phyloP scores from a whole-genome alignment of 2,329 filamentous ascomycete species.

The Thielaviopsis populi region DNA sequence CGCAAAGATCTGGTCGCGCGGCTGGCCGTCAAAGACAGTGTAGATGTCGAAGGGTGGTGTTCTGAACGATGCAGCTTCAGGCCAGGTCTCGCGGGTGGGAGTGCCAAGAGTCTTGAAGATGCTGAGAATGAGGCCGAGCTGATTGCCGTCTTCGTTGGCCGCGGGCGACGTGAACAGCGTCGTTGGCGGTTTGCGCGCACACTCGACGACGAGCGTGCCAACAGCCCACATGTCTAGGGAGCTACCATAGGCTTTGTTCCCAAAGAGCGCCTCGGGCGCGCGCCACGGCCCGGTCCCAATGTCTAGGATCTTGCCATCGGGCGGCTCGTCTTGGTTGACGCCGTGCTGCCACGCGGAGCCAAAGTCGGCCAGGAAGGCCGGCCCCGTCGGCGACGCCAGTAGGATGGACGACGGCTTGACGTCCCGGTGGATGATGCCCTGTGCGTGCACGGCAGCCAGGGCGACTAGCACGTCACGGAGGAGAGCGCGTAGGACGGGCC shows the following conservation, averaged over 20 bases:
- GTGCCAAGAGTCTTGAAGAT: conserved; percentile 89
- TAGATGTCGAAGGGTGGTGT: conserved; percentile 87
- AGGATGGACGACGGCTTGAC: conserved; percentile 86
- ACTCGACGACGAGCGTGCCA: conserved; percentile 74
- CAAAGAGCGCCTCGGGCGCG: conserved; percentile 80
- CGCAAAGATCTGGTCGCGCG: conserved; percentile 58
- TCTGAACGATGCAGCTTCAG: conserved; percentile 52
- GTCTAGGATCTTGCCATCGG: conserved; percentile 66
- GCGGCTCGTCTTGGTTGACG: conserved; percentile 46
- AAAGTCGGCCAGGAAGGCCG: conserved; percentile 77
- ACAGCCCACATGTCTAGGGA: conserved; percentile 80
- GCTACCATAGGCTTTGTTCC: conserved; percentile 54
- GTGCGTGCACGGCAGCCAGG: conserved; percentile 53
- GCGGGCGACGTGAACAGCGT: conserved; percentile 69
- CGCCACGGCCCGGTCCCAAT: conserved; percentile 88
- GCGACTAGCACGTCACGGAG: conserved; percentile 56
- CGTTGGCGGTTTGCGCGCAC: conserved; percentile 35
- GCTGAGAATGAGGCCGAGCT: conserved; percentile 77
- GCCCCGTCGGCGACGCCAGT: conserved; percentile 49
- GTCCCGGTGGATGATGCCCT: conserved; percentile 79
- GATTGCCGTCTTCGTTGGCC: conserved; percentile 66
- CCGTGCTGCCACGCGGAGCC: conserved; percentile 59
- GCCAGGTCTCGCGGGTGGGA: conserved; percentile 67
- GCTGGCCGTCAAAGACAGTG: conserved; percentile 49
- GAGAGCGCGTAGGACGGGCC: conserved; percentile 25